A percentile compares a stretch with the other conserved stretches of the same genome.
These are phyloP conservation scores for Malus asiatica DNA, from an alignment of 306 rosid species.

Conservation along the genomic window DNA sequence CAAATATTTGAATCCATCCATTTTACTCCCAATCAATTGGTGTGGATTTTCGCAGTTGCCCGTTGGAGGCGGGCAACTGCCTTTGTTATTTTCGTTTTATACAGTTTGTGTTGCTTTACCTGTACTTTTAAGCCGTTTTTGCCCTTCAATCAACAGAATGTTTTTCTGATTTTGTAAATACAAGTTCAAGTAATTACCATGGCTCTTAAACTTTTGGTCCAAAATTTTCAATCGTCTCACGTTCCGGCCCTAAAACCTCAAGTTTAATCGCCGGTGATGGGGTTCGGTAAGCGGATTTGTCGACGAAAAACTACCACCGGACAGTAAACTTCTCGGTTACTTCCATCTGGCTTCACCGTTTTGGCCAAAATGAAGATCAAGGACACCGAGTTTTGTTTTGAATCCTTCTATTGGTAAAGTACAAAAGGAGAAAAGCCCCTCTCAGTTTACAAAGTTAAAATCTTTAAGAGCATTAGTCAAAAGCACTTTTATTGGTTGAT, in stretches of 20 bases:
- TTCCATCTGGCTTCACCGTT: conserved; percentile 58
- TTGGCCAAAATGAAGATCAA: conserved; percentile 78
- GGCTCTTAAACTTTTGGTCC: background rate
- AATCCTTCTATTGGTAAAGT: conserved; percentile 75
- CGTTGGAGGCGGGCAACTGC: background rate
- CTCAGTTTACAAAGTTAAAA: too few species aligned
- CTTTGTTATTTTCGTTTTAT: background rate
- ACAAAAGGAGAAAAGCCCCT: background rate
- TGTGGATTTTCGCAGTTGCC: background rate
- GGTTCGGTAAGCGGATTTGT: conserved; percentile 81
- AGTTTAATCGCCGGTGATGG: background rate
- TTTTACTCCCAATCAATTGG: background rate
- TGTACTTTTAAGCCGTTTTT: background rate
- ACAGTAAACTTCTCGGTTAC: conserved; percentile 52
- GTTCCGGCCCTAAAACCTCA: background rate
- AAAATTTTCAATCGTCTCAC: background rate
- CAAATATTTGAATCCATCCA: background rate
- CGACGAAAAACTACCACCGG: conserved; percentile 75
- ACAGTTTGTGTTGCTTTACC: background rate
- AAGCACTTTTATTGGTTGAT: too few species aligned
- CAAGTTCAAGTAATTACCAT: background rate
- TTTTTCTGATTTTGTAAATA: background rate
- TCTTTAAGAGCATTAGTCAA: too few species aligned
- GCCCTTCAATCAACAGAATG: background rate
- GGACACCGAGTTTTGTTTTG: conserved; percentile 18